A percentile compares a stretch with the other conserved stretches of the same genome.
These are phyloP conservation scores for Diplodia corticola DNA, from an alignment of 2,329 filamentous ascomycete species.

Conservation along the genomic window DNA sequence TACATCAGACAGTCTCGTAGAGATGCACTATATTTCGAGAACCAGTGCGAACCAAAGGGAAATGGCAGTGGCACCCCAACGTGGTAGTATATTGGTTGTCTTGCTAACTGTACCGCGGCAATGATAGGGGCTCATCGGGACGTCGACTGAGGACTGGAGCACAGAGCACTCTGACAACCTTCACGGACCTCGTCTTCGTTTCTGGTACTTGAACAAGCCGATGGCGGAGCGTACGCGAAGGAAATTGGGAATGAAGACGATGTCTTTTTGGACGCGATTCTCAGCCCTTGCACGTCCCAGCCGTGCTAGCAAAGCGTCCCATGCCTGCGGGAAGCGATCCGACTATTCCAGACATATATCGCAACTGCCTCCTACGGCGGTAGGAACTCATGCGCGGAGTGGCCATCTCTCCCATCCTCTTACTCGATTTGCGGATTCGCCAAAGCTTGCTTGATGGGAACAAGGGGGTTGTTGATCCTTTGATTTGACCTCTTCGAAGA, in stretches of 20 bases:
- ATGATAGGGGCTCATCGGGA: background rate
- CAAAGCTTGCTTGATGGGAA: background rate
- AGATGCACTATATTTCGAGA: too few species aligned
- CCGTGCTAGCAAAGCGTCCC: background rate
- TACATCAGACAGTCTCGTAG: too few species aligned
- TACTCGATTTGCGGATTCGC: background rate
- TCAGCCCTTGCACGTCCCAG: background rate
- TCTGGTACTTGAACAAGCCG: background rate
- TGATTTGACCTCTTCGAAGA: conserved; percentile 5
- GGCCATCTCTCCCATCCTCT: background rate
- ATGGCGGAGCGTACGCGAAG: background rate
- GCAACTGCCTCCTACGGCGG: background rate
- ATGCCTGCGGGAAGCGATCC: background rate
- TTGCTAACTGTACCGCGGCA: background rate
- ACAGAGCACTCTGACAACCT: background rate
- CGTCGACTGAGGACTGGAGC: background rate
- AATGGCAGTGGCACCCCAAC: background rate
- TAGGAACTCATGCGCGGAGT: background rate
- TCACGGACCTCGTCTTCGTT: background rate
- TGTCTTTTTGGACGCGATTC: background rate
- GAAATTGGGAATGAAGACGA: background rate
- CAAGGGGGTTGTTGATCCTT: background rate
- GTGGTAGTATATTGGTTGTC: background rate
- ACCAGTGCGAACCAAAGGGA: too few species aligned
- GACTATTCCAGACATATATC: background rate